These are phyloP conservation scores for Rhododendron henanense DNA, from an alignment of 148 eudicot species.

Conservation along the genomic window DNA sequence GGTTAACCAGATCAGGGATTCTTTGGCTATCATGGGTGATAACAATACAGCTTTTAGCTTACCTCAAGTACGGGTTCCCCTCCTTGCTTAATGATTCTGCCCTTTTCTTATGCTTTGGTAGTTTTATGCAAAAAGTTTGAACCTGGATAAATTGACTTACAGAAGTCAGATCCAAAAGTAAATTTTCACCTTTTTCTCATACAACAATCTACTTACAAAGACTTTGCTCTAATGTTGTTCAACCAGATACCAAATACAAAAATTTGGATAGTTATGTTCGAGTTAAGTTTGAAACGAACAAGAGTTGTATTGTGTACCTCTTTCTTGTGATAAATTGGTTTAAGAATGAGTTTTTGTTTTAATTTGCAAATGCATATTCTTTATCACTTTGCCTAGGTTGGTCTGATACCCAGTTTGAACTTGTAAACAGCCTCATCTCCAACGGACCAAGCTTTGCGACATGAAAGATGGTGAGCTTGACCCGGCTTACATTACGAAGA, in stretches of 20 bases:
- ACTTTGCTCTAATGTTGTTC: neutral
- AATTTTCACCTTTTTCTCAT: neutral
- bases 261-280: neutral
- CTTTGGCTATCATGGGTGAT: conserved; percentile 91
- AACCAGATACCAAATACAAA: neutral
- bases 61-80: conserved; percentile 64
- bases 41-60: conserved; percentile 96
- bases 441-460: conserved; percentile 91
- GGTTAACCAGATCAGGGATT: conserved; percentile 95
- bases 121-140: neutral
- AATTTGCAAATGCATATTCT: neutral
- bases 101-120: neutral
- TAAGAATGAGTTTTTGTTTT: neutral
- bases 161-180: neutral
- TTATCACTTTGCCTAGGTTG: neutral
- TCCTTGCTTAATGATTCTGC: neutral
- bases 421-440: conserved; percentile 88
- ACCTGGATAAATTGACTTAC: neutral
- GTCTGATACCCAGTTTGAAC: conserved; percentile 13
- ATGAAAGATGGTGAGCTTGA: conserved; percentile 91
- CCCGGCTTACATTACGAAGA: conserved; percentile 63
- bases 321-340: neutral
- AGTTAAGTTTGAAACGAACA: neutral
- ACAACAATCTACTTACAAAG: neutral
- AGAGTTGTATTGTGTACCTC: neutral